Conservation (phyloP, 495 filamentous ascomycete genomes). For the Cercophora scortea region DNA sequence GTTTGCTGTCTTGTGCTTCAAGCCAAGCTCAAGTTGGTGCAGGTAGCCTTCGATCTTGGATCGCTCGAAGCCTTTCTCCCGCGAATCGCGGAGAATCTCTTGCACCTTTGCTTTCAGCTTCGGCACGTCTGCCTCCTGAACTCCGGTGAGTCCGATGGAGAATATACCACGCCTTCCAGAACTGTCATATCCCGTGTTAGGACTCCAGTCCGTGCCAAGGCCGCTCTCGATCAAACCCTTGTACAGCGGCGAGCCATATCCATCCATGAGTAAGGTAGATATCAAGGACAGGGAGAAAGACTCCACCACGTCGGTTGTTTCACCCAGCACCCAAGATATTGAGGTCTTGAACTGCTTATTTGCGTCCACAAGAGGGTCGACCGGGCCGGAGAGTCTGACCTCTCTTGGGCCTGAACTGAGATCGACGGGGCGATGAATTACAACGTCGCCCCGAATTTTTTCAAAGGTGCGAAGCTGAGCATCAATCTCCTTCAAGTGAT, state of each 20-base stretch:
- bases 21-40: conserved; percentile 80
- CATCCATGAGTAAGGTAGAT: conserved; percentile 77
- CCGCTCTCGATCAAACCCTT: conserved; percentile 84
- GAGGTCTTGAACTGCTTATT: conserved; percentile 91
- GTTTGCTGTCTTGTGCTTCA: conserved; percentile 91
- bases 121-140: conserved; percentile 67
- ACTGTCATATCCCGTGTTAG: conserved; percentile 84
- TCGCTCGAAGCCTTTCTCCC: conserved; percentile 70
- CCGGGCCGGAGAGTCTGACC: conserved; percentile 68
- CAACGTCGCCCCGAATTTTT: conserved; percentile 56
- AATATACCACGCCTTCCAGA: conserved; percentile 72
- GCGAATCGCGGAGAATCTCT: conserved; percentile 56
- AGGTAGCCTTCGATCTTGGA: conserved; percentile 88
- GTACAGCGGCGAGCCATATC: conserved; percentile 92
- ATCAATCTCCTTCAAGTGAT: conserved; percentile 72
- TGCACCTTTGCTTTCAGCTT: conserved; percentile 67
- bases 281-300: conserved; percentile 76
- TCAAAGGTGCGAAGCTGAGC: conserved; percentile 63
- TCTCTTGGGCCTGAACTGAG: conserved; percentile 57
- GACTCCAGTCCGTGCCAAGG: conserved; percentile 84
- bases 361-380: conserved; percentile 79
- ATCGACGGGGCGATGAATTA: conserved; percentile 68
- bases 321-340: conserved; percentile 82
- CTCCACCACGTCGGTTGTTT: conserved; percentile 73
- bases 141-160: conserved; percentile 82